A percentile compares a stretch with the other conserved stretches of the same genome.
These are phyloP conservation scores for Colletotrichum musicola DNA, from an alignment of 2,329 filamentous ascomycete species.

Conservation along the genomic window DNA sequence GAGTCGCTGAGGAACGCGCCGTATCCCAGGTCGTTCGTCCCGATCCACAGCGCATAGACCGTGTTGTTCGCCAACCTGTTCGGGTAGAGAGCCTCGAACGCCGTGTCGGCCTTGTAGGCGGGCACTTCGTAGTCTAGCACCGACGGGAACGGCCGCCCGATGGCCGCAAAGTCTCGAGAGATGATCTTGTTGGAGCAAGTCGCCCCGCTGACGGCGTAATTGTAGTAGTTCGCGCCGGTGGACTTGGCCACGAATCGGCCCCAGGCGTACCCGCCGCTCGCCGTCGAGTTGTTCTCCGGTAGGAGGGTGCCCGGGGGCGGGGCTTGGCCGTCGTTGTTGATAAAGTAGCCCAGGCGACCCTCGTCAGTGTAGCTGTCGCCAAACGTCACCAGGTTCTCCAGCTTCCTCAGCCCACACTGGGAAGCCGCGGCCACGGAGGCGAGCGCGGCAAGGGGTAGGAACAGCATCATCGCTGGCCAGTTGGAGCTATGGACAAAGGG, in stretches of 20 bases:
- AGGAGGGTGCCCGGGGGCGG: slow-evolving; percentile 71
- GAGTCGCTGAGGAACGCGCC: slow-evolving; percentile 75
- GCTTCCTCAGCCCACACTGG: slow-evolving; percentile 53
- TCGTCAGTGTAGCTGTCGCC: slow-evolving; percentile 85
- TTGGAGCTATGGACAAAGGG: too few species aligned
- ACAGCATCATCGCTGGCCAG: slow-evolving; percentile 16
- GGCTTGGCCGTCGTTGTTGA: slow-evolving; percentile 65
- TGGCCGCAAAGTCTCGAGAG: slow-evolving; percentile 62
- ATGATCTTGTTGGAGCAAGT: slow-evolving; percentile 79
- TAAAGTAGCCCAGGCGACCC: slow-evolving; percentile 74
- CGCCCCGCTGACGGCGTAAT: slow-evolving; percentile 81
- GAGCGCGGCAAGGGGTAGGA: slow-evolving; percentile 18
- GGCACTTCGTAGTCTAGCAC: slow-evolving; percentile 72
- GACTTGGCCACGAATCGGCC: slow-evolving; percentile 73
- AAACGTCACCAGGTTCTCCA: slow-evolving; percentile 76
- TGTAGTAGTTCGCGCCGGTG: slow-evolving; percentile 67
- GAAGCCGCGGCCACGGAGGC: slow-evolving; percentile 35
- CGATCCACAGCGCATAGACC: slow-evolving; percentile 83
- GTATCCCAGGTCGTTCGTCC: slow-evolving; percentile 82
- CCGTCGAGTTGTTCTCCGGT: slow-evolving; percentile 62
- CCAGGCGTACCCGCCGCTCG: slow-evolving; percentile 78
- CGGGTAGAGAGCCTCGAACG: slow-evolving; percentile 56
- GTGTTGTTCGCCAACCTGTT: slow-evolving; percentile 68
- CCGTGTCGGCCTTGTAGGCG: slow-evolving; percentile 65
- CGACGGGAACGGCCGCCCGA: slow-evolving; percentile 70